These are phyloP conservation scores for Trichophyton schoenleinii DNA, from an alignment of 2,329 filamentous ascomycete species.

Conservation along the genomic window DNA sequence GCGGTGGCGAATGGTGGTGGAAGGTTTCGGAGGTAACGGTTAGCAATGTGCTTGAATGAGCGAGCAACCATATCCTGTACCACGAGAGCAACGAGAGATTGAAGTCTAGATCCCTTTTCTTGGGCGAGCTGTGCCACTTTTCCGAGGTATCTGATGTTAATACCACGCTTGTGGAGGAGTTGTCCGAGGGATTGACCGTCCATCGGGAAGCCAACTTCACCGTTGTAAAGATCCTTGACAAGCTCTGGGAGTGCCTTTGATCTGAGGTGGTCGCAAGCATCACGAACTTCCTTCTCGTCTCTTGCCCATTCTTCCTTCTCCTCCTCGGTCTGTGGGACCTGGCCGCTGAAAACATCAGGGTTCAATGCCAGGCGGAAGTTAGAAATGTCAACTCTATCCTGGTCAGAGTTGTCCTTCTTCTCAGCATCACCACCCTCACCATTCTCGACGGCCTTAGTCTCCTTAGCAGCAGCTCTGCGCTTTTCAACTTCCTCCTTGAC, in stretches of 20 bases:
- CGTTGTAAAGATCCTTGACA: constrained; percentile 74
- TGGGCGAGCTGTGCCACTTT: constrained; percentile 60
- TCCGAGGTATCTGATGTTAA: constrained; percentile 94
- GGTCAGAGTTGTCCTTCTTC: constrained; percentile 32
- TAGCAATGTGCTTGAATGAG: constrained; percentile 84
- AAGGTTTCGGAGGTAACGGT: constrained; percentile 64
- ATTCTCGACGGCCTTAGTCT: constrained; percentile 21
- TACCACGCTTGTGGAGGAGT: constrained; percentile 88
- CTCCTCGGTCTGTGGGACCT: constrained; percentile 75
- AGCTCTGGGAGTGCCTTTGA: constrained; percentile 71
- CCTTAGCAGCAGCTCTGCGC: constrained; percentile 37
- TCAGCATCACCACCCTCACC: constrained; percentile 31
- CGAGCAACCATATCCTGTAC: constrained; percentile 90
- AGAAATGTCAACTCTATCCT: constrained; percentile 70
- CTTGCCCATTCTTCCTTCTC: constrained; percentile 72
- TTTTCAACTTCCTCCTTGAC: constrained; percentile 65
- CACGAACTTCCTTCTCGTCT: constrained; percentile 80
- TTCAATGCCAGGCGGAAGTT: constrained; percentile 82
- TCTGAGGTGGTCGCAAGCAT: constrained; percentile 66
- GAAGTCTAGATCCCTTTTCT: constrained; percentile 55
- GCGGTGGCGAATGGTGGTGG: constrained; percentile 68
- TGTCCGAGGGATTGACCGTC: constrained; percentile 84
- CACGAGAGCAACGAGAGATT: constrained; percentile 63
- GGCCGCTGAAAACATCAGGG: constrained; percentile 89
- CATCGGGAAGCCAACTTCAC: constrained; percentile 95